phyloP scores from a whole-genome alignment of 1,139 yeast genomes.

The Yamadazyma siamensis region DNA sequence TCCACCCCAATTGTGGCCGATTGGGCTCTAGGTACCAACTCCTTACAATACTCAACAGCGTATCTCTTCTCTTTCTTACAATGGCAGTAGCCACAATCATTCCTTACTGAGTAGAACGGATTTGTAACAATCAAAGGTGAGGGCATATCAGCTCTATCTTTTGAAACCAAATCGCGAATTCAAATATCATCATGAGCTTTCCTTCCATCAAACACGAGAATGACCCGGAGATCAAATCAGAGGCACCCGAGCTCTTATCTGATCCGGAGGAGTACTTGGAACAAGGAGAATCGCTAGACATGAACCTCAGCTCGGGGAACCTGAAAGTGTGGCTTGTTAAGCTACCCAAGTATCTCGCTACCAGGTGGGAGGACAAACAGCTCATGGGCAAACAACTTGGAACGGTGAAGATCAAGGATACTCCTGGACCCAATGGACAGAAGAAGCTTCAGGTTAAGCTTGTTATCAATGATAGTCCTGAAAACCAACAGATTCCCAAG shows the following conservation, averaged over 20 bases:
- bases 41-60: constrained; percentile 28
- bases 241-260: constrained; percentile 33
- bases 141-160: background rate
- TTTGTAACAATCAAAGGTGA: constrained; percentile 9
- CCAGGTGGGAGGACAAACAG: constrained; percentile 67
- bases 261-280: constrained; percentile 50
- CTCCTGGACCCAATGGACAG: constrained; percentile 23
- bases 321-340: constrained; percentile 91
- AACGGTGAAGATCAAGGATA: constrained; percentile 64
- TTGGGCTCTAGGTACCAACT: constrained; percentile 13
- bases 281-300: constrained; percentile 59
- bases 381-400: constrained; percentile 78
- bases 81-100: constrained; percentile 64
- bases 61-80: constrained; percentile 42
- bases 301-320: constrained; percentile 50
- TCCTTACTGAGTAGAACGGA: constrained; percentile 21
- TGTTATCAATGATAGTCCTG: constrained; percentile 41
- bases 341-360: constrained; percentile 82
- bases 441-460: constrained; percentile 54
- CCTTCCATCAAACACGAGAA: constrained; percentile 15
- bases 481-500: constrained; percentile 59
- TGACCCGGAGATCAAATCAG: constrained; percentile 12
- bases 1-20: constrained; percentile 49
- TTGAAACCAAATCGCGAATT: too few relatives aligned
- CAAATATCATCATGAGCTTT: too few relatives aligned